phyloP scores from a whole-genome alignment of 495 filamentous ascomycete species.

The Talaromyces borbonicus region DNA sequence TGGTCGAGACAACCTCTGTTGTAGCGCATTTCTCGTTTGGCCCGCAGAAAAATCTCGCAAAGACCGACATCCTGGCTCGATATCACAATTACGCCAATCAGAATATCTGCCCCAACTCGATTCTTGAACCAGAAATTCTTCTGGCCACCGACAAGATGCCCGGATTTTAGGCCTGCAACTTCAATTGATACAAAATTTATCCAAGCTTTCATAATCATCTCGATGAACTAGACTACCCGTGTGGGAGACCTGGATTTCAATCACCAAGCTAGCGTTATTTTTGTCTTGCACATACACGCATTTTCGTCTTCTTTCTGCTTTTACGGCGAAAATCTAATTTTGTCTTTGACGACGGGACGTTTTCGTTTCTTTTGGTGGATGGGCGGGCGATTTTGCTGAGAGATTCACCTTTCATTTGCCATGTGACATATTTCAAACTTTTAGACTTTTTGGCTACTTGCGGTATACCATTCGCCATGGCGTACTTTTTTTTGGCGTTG shows the following conservation, averaged over 20 bases:
- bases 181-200: background rate
- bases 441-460: too few relatives aligned
- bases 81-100: slow-evolving; percentile 8
- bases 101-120: slow-evolving; percentile 5
- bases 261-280: too few relatives aligned
- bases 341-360: too few relatives aligned
- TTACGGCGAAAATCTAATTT: background rate
- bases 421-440: too few relatives aligned
- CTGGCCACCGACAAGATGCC: slow-evolving; percentile 4
- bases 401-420: too few relatives aligned
- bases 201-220: too few relatives aligned
- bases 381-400: too few relatives aligned
- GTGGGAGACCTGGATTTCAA: background rate
- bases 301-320: too few relatives aligned
- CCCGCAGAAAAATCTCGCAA: slow-evolving; percentile 7
- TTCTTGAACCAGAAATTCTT: slow-evolving; percentile 3
- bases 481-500: too few relatives aligned
- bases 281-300: too few relatives aligned
- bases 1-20: slow-evolving; percentile 5
- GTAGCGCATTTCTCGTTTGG: slow-evolving; percentile 9
- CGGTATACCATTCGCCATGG: too few relatives aligned
- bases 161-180: background rate
- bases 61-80: slow-evolving; percentile 9
- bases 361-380: too few relatives aligned
- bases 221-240: background rate